phyloP scores from a whole-genome alignment of 2,329 filamentous ascomycete genomes.

The Pestalotiopsis sp. region DNA sequence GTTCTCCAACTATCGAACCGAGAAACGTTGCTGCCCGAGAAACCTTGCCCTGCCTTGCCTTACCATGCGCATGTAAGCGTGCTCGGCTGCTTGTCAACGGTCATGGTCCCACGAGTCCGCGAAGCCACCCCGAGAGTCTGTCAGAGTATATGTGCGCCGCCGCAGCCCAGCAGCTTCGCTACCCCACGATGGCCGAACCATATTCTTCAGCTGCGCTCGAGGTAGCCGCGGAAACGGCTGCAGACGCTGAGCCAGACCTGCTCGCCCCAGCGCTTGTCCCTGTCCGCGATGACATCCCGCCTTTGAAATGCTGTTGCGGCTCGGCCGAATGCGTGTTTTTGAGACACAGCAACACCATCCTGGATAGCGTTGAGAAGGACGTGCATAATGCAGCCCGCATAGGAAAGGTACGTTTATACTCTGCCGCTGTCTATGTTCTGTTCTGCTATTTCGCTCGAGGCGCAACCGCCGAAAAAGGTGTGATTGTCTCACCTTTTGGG shows the following conservation, averaged over 20 bases:
- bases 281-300: slow-evolving; percentile 28
- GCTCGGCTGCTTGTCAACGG: background rate
- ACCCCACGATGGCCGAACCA: background rate
- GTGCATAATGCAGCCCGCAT: slow-evolving; percentile 84
- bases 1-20: background rate
- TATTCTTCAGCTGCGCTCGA: background rate
- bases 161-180: background rate
- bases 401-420: slow-evolving; percentile 76
- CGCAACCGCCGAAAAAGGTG: slow-evolving; percentile 8
- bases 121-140: background rate
- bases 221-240: background rate
- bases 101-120: background rate
- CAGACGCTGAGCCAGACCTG: background rate
- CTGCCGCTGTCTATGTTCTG: background rate
- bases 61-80: background rate
- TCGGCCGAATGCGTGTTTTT: slow-evolving; percentile 78
- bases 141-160: background rate
- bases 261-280: background rate
- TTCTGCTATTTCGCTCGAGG: background rate
- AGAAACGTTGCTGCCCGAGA: background rate
- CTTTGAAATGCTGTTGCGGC: slow-evolving; percentile 81
- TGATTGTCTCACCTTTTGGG: slow-evolving; percentile 4
- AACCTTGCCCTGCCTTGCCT: background rate
- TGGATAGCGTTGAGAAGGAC: slow-evolving; percentile 85
- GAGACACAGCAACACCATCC: slow-evolving; percentile 75